Evolutionary conservation across 306 rosid species (phyloP).

Genomic region (Comarum palustre): DNA sequence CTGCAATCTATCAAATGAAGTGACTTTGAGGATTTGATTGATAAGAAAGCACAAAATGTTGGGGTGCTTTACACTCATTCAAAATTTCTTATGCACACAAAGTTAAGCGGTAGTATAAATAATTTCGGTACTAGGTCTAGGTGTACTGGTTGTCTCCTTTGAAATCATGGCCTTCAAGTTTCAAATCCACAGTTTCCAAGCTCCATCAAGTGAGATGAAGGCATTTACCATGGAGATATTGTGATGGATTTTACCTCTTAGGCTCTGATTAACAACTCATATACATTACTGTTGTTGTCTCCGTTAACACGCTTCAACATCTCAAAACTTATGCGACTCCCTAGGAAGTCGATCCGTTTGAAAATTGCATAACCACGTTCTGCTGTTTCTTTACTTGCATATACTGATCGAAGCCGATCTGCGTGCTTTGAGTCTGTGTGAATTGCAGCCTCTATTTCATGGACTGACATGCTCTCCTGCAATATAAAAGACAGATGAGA

Average conservation of each 20-base stretch:
- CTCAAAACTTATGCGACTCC: conserved; percentile 84
- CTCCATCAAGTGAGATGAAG: not conserved
- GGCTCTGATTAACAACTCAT: conserved; percentile 81
- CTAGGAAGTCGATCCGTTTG: conserved; percentile 74
- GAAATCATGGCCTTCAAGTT: not conserved
- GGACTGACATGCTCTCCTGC: conserved; percentile 78
- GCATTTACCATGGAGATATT: not conserved
- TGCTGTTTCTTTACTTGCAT: conserved; percentile 59
- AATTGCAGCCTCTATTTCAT: conserved; percentile 80
- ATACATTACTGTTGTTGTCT: conserved; percentile 86
- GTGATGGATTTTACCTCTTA: conserved; percentile 30
- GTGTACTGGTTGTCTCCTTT: not conserved
- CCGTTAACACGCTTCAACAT: conserved; percentile 83
- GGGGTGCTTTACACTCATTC: not conserved
- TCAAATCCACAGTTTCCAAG: not conserved
- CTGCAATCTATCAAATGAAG: not conserved
- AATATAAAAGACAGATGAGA: not conserved
- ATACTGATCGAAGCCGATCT: conserved; percentile 74
- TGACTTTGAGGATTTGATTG: not conserved
- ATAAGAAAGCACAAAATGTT: not conserved
- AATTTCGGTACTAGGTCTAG: not conserved
- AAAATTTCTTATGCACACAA: not conserved
- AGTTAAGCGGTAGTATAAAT: not conserved
- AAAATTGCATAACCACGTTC: conserved; percentile 51
- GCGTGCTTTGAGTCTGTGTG: conserved; percentile 92